Conservation (phyloP, 1,284 basidiomycete species). For the Pseudomicrostroma phylloplanum region DNA sequence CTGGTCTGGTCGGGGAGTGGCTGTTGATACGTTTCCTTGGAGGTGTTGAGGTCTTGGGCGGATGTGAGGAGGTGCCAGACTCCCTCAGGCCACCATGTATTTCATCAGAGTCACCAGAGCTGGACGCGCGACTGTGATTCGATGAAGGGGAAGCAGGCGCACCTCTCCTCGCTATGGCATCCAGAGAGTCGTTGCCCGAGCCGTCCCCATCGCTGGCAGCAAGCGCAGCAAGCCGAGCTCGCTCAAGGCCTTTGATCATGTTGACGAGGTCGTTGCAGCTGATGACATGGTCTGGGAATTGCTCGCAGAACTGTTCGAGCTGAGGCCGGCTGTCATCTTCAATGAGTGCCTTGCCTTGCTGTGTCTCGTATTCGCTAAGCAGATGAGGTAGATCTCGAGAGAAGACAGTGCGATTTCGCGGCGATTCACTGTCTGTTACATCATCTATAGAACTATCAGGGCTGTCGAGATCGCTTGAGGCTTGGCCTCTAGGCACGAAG, state of each 20-base stretch:
- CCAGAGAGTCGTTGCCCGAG: too few relatives aligned
- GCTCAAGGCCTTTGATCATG: constrained; percentile 1
- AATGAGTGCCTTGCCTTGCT: background rate
- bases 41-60: too few relatives aligned
- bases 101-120: too few relatives aligned
- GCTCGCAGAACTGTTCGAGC: background rate
- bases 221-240: background rate
- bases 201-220: too few relatives aligned
- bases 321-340: constrained; percentile 1
- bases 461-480: background rate
- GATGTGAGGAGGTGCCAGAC: too few relatives aligned
- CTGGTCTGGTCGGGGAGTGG: too few relatives aligned
- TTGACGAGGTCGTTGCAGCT: background rate
- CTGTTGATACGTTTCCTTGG: too few relatives aligned
- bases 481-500: background rate
- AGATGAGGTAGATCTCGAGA: background rate
- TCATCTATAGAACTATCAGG: background rate
- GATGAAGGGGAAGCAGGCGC: too few relatives aligned
- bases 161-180: too few relatives aligned
- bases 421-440: background rate
- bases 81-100: too few relatives aligned
- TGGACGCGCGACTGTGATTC: too few relatives aligned
- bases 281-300: background rate
- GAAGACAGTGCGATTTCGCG: background rate
- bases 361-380: background rate